These are phyloP conservation scores for Leccinum glutinopallens DNA, from an alignment of 1,284 basidiomycete species.

Conservation along the genomic window DNA sequence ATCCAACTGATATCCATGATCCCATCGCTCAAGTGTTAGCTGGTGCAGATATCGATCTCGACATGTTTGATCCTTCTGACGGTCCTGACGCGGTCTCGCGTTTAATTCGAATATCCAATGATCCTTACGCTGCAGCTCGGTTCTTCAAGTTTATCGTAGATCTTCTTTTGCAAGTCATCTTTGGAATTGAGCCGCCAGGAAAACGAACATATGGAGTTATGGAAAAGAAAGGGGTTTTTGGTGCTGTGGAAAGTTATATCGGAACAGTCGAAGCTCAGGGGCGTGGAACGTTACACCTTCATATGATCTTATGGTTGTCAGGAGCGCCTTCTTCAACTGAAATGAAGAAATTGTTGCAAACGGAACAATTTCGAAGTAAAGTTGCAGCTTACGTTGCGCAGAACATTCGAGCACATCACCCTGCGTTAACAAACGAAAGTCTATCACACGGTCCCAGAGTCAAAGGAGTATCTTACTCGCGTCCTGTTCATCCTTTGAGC, in stretches of 20 bases:
- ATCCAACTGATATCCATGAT: neutral
- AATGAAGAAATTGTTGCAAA: neutral
- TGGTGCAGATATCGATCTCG: neutral
- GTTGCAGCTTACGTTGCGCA: neutral
- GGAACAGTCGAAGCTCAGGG: conserved; percentile 1
- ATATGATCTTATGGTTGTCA: neutral
- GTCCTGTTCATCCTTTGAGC: neutral
- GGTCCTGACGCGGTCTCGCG: neutral
- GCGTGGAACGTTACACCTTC: neutral
- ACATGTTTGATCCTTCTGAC: neutral
- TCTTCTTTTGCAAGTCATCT: neutral
- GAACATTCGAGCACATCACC: neutral
- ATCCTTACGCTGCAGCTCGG: conserved; percentile 1
- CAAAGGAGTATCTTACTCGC: neutral
- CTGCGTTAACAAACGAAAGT: neutral
- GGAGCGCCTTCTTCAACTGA: neutral
- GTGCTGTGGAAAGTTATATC: neutral
- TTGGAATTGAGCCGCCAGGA: neutral
- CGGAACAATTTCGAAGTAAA: neutral
- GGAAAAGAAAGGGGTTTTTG: neutral
- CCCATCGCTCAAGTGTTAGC: neutral
- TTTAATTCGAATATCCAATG: neutral
- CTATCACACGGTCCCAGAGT: neutral
- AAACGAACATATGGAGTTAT: neutral
- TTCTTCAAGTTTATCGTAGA: conserved; percentile 1